phyloP scores from a whole-genome alignment of 352 stramenopile genomes.

The Phytopythium boreale region DNA sequence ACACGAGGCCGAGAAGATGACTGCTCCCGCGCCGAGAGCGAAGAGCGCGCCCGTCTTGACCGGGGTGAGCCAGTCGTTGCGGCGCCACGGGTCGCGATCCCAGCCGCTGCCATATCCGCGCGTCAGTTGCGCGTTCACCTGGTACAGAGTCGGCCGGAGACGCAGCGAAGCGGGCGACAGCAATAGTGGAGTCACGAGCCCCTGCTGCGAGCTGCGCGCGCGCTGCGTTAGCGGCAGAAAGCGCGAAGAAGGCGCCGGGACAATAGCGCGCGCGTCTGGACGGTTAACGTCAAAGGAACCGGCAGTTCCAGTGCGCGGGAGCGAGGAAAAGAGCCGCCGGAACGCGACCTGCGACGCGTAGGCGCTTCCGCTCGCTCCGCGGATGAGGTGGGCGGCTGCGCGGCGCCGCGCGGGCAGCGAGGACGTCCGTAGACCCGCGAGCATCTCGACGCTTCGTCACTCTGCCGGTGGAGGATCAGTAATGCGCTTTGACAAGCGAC shows the following conservation, averaged over 20 bases:
- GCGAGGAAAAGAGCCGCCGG: not conserved
- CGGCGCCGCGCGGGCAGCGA: not conserved
- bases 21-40: conserved; percentile 45
- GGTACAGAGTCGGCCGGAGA: not conserved
- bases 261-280: not conserved
- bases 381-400: not conserved
- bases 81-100: conserved; percentile 32
- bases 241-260: not conserved
- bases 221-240: not conserved
- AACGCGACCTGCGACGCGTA: not conserved
- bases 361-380: not conserved
- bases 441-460: not conserved
- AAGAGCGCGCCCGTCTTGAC: conserved; percentile 66
- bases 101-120: conserved; percentile 29
- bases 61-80: conserved; percentile 43
- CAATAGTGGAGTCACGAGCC: not conserved
- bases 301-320: not conserved
- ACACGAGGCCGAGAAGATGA: conserved; percentile 67
- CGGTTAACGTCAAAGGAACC: not conserved
- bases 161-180: not conserved
- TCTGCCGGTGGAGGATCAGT: too few species aligned
- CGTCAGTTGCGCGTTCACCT: conserved; percentile 12
- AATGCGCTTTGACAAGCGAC: not conserved
- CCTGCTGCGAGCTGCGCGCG: not conserved
- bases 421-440: not conserved